Base-by-base conservation (phyloP, 768 basidiomycete genomes). In the Auricularia auricula-judae region DNA sequence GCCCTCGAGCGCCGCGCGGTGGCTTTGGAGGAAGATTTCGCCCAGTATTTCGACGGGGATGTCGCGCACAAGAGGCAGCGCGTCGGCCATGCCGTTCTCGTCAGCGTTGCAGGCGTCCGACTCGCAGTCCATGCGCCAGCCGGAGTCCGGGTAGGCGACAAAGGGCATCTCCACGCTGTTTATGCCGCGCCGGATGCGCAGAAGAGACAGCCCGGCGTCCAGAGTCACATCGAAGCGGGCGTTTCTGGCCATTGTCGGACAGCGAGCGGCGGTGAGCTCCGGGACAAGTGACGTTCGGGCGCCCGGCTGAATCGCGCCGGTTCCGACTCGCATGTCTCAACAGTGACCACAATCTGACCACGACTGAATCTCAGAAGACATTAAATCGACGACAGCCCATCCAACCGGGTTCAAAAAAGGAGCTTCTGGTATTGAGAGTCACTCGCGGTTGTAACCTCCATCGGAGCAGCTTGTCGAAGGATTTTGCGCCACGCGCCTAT, bases 1-100 rank as follows among this genome's bases (percentile, higher is more conserved):
- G n/a, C 71, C 70, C 1, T 77, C 76, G 8, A 59, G 34, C 23
- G 56, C 51, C 59, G 35, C 66, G 61, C 66, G 76, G 34, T 68
- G 66, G 39, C 69, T 70, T 16, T 65, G 67, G 16, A 66, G 78
- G 51, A 75, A 77, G 3, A 72, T 66, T 7, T 68, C 71, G 72
- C 56, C 56, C 34, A 89, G 89, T 58, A 87, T 82, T 64, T 86
- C 82, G 66, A 82, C 77, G 34, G 89, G 78, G 12, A 90, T 71
- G 65, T 90, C 88, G 11, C 56, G 56, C 8, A 59, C 34, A 10
- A 59, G 34, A 10, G 21, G 21, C 23, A 35, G 29, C 29, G 63
- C 54, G 42, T 43, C 53, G 35, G 63, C 35, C 39, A 59, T 59
- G 56, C 56, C 56, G 56, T 59, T 29, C 16, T 14, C 14, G 56